A percentile compares a stretch with the other conserved stretches of the same genome.
phyloP scores from a whole-genome alignment of 495 filamentous ascomycete genomes.

The Aspergillus haitiensis region DNA sequence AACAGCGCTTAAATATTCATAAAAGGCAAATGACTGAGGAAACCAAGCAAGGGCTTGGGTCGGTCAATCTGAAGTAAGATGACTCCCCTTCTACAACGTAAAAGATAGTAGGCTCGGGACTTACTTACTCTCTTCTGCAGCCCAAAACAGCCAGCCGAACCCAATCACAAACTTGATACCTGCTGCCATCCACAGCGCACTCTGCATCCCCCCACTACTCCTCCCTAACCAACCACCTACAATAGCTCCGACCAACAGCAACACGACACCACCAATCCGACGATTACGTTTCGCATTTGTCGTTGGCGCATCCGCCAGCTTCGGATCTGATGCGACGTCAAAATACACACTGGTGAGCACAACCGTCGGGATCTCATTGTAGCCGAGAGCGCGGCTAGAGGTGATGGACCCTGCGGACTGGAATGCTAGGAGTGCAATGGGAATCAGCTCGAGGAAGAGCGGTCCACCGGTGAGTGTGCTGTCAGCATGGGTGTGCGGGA shows the following conservation, averaged over 20 bases:
- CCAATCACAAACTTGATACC: conserved; percentile 19
- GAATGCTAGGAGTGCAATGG: conserved; percentile 66
- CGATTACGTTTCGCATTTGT: conserved; percentile 22
- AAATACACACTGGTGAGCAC: conserved; percentile 72
- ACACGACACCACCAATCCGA: conserved; percentile 15
- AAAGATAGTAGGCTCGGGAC: too few species aligned
- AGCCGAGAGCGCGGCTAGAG: conserved; percentile 59
- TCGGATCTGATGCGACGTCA: conserved; percentile 62
- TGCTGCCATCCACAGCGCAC: conserved; percentile 21
- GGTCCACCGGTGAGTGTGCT: conserved; percentile 29
- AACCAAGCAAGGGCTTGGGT: too few species aligned
- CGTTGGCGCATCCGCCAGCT: conserved; percentile 38
- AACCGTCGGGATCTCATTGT: conserved; percentile 70
- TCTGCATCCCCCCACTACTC: conserved; percentile 22
- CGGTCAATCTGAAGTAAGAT: too few species aligned
- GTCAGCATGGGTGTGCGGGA: conserved; percentile 41
- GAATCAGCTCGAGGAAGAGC: conserved; percentile 51
- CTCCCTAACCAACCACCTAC: conserved; percentile 20
- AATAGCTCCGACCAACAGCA: conserved; percentile 23
- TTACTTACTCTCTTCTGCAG: not conserved
- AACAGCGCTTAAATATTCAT: too few species aligned
- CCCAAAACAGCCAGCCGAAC: conserved; percentile 6
- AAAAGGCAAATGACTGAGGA: too few species aligned
- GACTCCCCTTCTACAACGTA: too few species aligned
- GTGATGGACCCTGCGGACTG: conserved; percentile 71